Conservation (phyloP, 768 basidiomycete genomes). For the Suillus hirtellus region DNA sequence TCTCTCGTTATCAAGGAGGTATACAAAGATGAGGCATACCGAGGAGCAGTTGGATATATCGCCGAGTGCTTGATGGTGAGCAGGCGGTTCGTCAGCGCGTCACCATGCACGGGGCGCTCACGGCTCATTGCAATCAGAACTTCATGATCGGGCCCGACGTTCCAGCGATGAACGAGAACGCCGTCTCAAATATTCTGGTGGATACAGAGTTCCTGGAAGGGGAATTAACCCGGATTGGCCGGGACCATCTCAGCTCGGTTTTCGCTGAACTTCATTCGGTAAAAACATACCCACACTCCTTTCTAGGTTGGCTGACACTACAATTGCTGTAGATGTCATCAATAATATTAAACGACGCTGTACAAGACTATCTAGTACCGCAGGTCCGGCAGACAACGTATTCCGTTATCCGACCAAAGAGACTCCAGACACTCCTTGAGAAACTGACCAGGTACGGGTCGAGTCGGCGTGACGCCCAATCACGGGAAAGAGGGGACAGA, state of each 20-base stretch:
- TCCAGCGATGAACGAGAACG: conserved; percentile 83
- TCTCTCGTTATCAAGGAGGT: conserved; percentile 78
- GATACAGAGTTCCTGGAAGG: conserved; percentile 89
- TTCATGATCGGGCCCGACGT: conserved; percentile 79
- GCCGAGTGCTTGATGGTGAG: conserved; percentile 86
- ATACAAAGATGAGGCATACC: conserved; percentile 90
- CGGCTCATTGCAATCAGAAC: conserved; percentile 44
- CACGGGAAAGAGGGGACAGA: conserved; percentile 68
- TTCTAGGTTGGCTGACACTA: conserved; percentile 10
- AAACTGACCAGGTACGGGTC: conserved; percentile 73
- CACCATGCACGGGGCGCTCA: not conserved
- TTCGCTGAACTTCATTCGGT: conserved; percentile 83
- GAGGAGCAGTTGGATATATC: conserved; percentile 84
- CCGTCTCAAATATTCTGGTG: conserved; percentile 79
- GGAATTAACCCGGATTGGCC: conserved; percentile 77
- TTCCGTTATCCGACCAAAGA: conserved; percentile 64
- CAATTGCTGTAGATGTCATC: conserved; percentile 55
- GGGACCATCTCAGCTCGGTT: conserved; percentile 64
- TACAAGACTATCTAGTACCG: conserved; percentile 80
- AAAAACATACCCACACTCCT: conserved; percentile 29
- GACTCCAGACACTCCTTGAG: conserved; percentile 72
- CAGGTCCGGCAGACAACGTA: conserved; percentile 68
- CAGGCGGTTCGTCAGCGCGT: conserved; percentile 5
- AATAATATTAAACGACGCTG: conserved; percentile 69
- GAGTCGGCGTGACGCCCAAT: conserved; percentile 55